Evolutionary conservation across 2,329 filamentous ascomycete species (phyloP).

Genomic region (Arthrobotrys conoides): DNA sequence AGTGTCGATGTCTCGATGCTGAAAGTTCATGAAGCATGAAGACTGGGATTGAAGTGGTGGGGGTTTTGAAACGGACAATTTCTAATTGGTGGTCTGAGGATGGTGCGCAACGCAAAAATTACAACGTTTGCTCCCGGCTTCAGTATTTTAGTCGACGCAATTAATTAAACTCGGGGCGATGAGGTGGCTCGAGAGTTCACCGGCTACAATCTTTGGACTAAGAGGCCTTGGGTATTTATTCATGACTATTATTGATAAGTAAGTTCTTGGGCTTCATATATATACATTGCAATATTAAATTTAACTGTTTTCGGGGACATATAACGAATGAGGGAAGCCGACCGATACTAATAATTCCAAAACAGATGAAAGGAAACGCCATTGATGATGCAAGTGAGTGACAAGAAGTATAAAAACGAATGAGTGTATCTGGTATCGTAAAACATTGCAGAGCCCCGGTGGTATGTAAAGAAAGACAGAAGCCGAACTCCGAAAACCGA

Average conservation of each 20-base stretch:
- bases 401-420: constrained; percentile 19
- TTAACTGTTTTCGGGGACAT: not conserved
- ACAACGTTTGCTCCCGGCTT: constrained; percentile 15
- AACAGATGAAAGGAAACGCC: constrained; percentile 23
- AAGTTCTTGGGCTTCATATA: constrained; percentile 6
- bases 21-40: constrained; percentile 17
- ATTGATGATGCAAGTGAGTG: constrained; percentile 29
- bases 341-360: constrained; percentile 2
- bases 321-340: not conserved
- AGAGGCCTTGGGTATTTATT: not conserved
- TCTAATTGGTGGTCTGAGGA: constrained; percentile 59
- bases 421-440: constrained; percentile 49
- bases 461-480: constrained; percentile 34
- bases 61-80: constrained; percentile 43
- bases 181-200: too few species aligned
- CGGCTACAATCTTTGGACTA: too few species aligned
- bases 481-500: constrained; percentile 38
- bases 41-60: not conserved
- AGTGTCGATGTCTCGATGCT: constrained; percentile 23
- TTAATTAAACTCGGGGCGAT: too few species aligned
- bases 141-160: not conserved
- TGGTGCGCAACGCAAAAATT: constrained; percentile 53
- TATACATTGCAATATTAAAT: constrained; percentile 38
- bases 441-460: constrained; percentile 19
- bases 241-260: not conserved